Conservation (phyloP, 148 eudicot species). For the Bassia scoparia region DNA sequence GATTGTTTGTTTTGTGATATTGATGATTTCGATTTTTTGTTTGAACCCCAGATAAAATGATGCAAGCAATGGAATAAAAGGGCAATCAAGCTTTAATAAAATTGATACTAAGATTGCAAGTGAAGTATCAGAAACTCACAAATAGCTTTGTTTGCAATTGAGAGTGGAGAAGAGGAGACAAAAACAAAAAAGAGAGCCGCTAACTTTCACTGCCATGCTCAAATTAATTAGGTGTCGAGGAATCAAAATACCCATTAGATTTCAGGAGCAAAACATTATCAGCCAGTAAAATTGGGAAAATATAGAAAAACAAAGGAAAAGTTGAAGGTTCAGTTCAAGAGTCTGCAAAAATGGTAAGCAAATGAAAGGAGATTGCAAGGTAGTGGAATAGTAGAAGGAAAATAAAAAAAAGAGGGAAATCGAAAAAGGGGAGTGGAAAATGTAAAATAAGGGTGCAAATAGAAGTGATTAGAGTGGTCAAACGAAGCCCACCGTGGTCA, state of each 20-base stretch:
- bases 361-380: too few relatives aligned
- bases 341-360: too few relatives aligned
- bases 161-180: slow-evolving; percentile 23
- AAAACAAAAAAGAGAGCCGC: slow-evolving; percentile 26
- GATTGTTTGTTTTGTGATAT: background rate
- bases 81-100: background rate
- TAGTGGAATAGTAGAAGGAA: too few relatives aligned
- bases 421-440: too few relatives aligned
- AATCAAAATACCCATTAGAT: slow-evolving; percentile 4
- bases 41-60: background rate
- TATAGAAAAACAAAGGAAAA: background rate
- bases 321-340: too few relatives aligned
- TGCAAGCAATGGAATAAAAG: background rate
- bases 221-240: background rate
- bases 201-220: slow-evolving; percentile 31
- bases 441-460: too few relatives aligned
- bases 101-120: background rate
- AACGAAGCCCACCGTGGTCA: too few relatives aligned
- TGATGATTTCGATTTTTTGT: background rate
- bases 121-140: slow-evolving; percentile 7
- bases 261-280: background rate
- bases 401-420: too few relatives aligned
- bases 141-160: slow-evolving; percentile 17
- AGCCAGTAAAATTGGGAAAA: background rate
- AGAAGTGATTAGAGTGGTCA: too few relatives aligned